phyloP scores from a whole-genome alignment of 441 rosid genomes.

The Omphalea diandra region DNA sequence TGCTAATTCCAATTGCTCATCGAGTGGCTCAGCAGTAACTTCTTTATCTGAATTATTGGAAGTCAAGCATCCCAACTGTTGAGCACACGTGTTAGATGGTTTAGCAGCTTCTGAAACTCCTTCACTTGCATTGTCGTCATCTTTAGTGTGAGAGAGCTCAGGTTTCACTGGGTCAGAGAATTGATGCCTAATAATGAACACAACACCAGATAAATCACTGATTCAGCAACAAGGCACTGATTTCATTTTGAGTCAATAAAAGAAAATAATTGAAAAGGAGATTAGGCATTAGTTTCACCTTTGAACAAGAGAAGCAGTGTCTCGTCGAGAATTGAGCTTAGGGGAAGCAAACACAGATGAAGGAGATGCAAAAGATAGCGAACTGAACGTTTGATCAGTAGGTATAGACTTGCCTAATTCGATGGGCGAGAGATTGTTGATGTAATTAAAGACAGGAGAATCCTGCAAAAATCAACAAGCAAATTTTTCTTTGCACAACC shows the following conservation, averaged over 20 bases:
- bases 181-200: conserved; percentile 40
- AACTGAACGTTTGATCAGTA: conserved; percentile 55
- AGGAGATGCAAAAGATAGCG: conserved; percentile 62
- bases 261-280: no score
- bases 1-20: conserved; percentile 35
- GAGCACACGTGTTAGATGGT: conserved; percentile 22
- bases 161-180: conserved; percentile 44
- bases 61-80: conserved; percentile 37
- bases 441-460: conserved; percentile 85
- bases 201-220: neutral
- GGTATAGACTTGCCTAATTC: conserved; percentile 59
- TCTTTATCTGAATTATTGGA: conserved; percentile 39
- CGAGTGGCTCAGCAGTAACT: conserved; percentile 36
- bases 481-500: neutral
- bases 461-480: conserved; percentile 50
- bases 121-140: conserved; percentile 25
- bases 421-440: conserved; percentile 88
- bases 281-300: conserved; percentile 42
- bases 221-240: conserved; percentile 2
- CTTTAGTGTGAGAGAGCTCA: conserved; percentile 29
- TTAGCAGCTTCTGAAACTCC: conserved; percentile 28
- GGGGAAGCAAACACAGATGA: conserved; percentile 88
- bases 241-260: no score
- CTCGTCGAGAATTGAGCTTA: conserved; percentile 59
- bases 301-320: conserved; percentile 54